A percentile compares a stretch with the other conserved stretches of the same genome.
Evolutionary conservation across 2,329 filamentous ascomycete species (phyloP).

Genomic region (Colletotrichum camelliae): DNA sequence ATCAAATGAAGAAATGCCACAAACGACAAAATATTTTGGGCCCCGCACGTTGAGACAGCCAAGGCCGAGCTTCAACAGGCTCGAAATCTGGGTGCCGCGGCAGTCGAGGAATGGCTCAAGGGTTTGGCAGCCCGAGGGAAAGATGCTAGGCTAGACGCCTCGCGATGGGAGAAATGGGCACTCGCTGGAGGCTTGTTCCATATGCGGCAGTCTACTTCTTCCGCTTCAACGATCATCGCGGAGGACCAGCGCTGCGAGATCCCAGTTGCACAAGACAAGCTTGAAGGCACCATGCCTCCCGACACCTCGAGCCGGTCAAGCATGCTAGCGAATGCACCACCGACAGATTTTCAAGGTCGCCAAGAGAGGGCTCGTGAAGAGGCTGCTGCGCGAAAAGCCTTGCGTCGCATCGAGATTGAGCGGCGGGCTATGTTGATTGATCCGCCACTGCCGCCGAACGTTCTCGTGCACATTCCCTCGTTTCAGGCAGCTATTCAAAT

Average conservation of each 20-base stretch:
- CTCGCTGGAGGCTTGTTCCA: constrained; percentile 44
- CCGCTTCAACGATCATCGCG: neutral
- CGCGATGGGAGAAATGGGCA: constrained; percentile 80
- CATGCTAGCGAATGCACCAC: neutral
- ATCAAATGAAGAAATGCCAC: constrained; percentile 48
- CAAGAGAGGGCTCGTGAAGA: constrained; percentile 47
- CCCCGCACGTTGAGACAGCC: constrained; percentile 65
- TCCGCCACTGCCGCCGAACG: constrained; percentile 66
- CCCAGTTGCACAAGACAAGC: neutral
- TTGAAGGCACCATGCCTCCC: neutral
- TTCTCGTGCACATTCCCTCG: constrained; percentile 73
- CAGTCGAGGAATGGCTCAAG: constrained; percentile 80
- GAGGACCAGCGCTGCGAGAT: neutral
- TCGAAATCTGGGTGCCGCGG: constrained; percentile 68
- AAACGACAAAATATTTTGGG: constrained; percentile 68
- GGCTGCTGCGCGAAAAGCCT: constrained; percentile 67
- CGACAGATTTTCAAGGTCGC: neutral
- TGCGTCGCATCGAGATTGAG: constrained; percentile 74
- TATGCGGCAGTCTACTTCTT: constrained; percentile 33
- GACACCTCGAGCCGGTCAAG: neutral
- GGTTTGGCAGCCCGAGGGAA: constrained; percentile 71
- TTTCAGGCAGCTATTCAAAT: constrained; percentile 78
- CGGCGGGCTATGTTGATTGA: constrained; percentile 68
- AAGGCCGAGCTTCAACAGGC: constrained; percentile 67
- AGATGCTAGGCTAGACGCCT: constrained; percentile 63